Percentiles rank a stretch among this genome's conserved stretches.
phyloP scores from a whole-genome alignment of 2,329 filamentous ascomycete genomes.

The Chrysosphaeria jannelii region DNA sequence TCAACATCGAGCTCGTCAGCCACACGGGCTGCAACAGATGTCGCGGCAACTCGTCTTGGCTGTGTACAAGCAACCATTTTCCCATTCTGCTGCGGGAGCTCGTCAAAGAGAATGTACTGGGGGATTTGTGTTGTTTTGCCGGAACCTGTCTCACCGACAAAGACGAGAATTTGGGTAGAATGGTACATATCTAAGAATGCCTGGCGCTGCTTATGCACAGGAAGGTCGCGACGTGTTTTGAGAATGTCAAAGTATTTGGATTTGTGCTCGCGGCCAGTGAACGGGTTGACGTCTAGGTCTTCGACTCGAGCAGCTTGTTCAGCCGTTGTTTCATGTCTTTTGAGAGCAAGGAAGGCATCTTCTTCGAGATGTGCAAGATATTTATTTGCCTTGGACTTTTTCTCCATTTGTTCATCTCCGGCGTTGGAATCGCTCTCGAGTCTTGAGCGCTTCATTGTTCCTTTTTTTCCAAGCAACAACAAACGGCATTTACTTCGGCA shows the following conservation, averaged over 20 bases:
- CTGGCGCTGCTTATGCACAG: conserved; percentile 76
- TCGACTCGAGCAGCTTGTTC: conserved; percentile 43
- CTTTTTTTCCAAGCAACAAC: not conserved
- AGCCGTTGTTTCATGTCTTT: conserved; percentile 54
- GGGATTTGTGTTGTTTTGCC: conserved; percentile 98
- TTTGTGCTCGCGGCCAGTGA: conserved; percentile 50
- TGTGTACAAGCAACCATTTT: conserved; percentile 96
- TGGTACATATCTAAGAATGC: conserved; percentile 91
- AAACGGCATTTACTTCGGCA: too few relatives aligned
- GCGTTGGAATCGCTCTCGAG: conserved; percentile 1
- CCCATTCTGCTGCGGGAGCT: conserved; percentile 55
- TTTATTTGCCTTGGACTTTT: conserved; percentile 28
- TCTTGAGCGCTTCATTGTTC: conserved; percentile 1
- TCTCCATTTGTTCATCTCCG: not conserved
- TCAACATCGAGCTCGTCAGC: conserved; percentile 86
- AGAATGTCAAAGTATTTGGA: conserved; percentile 75
- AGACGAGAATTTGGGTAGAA: conserved; percentile 80
- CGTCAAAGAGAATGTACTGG: conserved; percentile 92
- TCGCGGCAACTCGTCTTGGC: conserved; percentile 87
- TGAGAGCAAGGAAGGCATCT: conserved; percentile 28
- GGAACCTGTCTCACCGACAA: conserved; percentile 96
- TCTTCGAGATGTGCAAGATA: conserved; percentile 68
- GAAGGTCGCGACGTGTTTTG: conserved; percentile 53
- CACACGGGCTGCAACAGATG: conserved; percentile 95
- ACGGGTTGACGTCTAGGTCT: conserved; percentile 57